Percentiles rank a stretch among this genome's conserved stretches.
Evolutionary conservation across 163 green algal species (phyloP).

Genomic region (Trebouxia gelatinosa): DNA sequence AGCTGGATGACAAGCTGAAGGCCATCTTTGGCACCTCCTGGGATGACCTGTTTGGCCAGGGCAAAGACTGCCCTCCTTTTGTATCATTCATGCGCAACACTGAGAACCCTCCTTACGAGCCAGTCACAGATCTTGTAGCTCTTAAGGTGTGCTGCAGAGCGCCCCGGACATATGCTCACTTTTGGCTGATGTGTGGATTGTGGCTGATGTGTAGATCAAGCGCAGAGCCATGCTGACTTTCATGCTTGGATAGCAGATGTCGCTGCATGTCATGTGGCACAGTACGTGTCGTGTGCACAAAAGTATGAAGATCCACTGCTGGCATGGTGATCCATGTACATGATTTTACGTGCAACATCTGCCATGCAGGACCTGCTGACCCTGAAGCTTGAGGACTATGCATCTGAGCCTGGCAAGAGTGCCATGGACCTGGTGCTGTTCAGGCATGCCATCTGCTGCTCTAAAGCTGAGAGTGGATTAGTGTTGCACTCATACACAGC

Average conservation of each 20-base stretch:
- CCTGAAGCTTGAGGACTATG: conserved; percentile 79
- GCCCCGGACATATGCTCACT: background rate
- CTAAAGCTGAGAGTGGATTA: background rate
- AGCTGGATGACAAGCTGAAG: conserved; percentile 72
- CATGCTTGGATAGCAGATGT: background rate
- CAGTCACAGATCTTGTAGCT: conserved; percentile 57
- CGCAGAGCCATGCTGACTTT: background rate
- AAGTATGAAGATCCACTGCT: no score
- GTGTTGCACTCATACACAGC: no score
- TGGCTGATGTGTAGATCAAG: no score
- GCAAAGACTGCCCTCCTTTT: conserved; percentile 64
- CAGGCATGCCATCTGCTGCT: conserved; percentile 48
- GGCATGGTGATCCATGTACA: no score
- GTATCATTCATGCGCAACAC: conserved; percentile 77
- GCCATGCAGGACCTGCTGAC: conserved; percentile 53
- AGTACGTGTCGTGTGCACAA: no score
- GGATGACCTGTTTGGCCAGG: conserved; percentile 67
- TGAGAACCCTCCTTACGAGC: conserved; percentile 81
- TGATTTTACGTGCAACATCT: no score
- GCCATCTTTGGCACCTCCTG: conserved; percentile 61
- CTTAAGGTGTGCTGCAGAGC: conserved; percentile 73
- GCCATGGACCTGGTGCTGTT: conserved; percentile 86
- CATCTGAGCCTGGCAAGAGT: conserved; percentile 71
- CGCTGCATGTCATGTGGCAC: background rate
- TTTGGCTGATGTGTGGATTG: no score